Percentiles rank a stretch among this genome's conserved stretches.
These are phyloP conservation scores for Mucor indicus DNA, from an alignment of 371 early-diverging fungal genomes.

Conservation along the genomic window DNA sequence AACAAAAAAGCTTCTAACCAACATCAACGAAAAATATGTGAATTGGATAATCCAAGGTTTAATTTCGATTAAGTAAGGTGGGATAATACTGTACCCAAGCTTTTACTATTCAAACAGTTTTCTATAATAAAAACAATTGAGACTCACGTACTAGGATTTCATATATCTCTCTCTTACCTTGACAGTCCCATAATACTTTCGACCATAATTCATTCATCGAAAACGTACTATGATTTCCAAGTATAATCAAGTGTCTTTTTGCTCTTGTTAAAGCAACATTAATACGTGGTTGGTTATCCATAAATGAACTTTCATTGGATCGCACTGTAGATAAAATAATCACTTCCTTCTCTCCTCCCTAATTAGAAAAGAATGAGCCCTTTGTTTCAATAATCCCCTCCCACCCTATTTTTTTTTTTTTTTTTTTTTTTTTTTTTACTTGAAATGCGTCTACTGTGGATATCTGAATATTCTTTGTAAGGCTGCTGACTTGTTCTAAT, in stretches of 20 bases:
- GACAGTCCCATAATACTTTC: conserved; percentile 32
- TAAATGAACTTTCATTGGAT: conserved; percentile 53
- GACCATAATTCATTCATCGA: conserved; percentile 35
- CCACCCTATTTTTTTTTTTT: neutral
- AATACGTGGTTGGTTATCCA: conserved; percentile 54
- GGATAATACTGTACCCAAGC: conserved; percentile 7
- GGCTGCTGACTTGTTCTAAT: conserved; percentile 8
- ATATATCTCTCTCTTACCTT: conserved; percentile 21
- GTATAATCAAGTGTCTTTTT: conserved; percentile 62
- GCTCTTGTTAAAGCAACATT: conserved; percentile 65
- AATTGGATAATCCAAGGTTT: conserved; percentile 4
- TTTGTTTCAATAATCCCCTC: neutral
- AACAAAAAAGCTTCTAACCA: neutral
- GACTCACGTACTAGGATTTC: neutral
- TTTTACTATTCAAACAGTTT: conserved; percentile 6
- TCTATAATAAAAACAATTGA: conserved; percentile 5
- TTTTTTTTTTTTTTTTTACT: conserved; percentile 3
- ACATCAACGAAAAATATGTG: conserved; percentile 3
- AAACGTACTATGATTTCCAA: conserved; percentile 46
- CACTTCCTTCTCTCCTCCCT: conserved; percentile 84
- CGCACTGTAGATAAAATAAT: conserved; percentile 78
- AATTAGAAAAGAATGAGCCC: neutral
- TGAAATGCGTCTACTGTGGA: conserved; percentile 88
- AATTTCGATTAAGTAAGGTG: conserved; percentile 2
- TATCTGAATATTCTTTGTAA: conserved; percentile 31